These are phyloP conservation scores for Daphne laureola DNA, from an alignment of 441 rosid genomes.

Conservation along the genomic window DNA sequence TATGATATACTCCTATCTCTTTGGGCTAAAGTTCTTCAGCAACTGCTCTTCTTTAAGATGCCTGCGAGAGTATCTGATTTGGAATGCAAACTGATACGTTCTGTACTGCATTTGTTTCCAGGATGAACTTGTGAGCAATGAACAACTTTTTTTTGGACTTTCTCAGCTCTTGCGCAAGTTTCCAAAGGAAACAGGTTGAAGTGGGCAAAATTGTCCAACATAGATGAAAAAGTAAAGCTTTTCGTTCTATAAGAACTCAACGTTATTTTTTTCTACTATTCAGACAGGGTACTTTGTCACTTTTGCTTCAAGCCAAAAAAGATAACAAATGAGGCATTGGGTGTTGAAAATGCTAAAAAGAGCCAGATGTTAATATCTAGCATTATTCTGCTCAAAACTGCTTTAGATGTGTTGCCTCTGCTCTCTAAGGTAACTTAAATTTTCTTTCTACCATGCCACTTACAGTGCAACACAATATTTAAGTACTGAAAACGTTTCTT, in stretches of 20 bases:
- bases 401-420: slow-evolving; percentile 89
- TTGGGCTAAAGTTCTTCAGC: background rate
- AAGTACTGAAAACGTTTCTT: slow-evolving; percentile 11
- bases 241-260: too few relatives aligned
- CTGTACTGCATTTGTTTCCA: slow-evolving; percentile 27
- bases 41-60: background rate
- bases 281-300: slow-evolving; percentile 96
- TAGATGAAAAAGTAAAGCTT: background rate
- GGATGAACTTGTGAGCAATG: slow-evolving; percentile 97
- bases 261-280: slow-evolving; percentile 17
- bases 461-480: slow-evolving; percentile 5
- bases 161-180: slow-evolving; percentile 93
- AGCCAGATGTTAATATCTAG: slow-evolving; percentile 88
- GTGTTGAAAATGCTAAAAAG: slow-evolving; percentile 62
- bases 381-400: slow-evolving; percentile 93
- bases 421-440: slow-evolving; percentile 56
- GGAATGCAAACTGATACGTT: slow-evolving; percentile 16
- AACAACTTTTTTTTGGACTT: slow-evolving; percentile 91
- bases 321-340: slow-evolving; percentile 59
- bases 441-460: slow-evolving; percentile 9
- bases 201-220: slow-evolving; percentile 7
- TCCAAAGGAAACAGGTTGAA: slow-evolving; percentile 87
- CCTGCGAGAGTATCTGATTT: slow-evolving; percentile 6
- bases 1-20: too few relatives aligned
- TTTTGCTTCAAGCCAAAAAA: slow-evolving; percentile 96